These are phyloP conservation scores for Gossypium mustelinum DNA, from an alignment of 345 rosid species.

Conservation along the genomic window DNA sequence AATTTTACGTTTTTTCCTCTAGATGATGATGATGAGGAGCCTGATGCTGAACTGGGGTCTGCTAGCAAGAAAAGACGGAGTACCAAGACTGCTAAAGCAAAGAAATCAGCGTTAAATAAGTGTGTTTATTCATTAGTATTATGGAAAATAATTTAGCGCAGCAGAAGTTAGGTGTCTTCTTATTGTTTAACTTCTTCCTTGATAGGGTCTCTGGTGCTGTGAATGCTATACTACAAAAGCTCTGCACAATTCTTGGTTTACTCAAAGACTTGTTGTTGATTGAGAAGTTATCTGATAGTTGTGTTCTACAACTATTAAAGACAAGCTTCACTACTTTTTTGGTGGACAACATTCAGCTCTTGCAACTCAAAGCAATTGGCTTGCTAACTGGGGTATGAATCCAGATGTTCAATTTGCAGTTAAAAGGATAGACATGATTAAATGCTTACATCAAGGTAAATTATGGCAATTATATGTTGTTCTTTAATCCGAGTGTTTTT, in stretches of 20 bases:
- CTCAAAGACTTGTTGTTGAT: slow-evolving; percentile 81
- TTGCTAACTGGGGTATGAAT: slow-evolving; percentile 75
- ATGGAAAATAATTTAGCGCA: slow-evolving; percentile 3
- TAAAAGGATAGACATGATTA: slow-evolving; percentile 1
- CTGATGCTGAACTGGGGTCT: slow-evolving; percentile 64
- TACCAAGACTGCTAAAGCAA: slow-evolving; percentile 62
- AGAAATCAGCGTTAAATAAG: slow-evolving; percentile 73
- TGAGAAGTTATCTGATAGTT: slow-evolving; percentile 94
- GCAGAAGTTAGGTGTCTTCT: slow-evolving; percentile 16
- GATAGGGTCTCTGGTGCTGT: slow-evolving; percentile 84
- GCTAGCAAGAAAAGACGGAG: slow-evolving; percentile 73
- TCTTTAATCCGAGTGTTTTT: slow-evolving; percentile 6
- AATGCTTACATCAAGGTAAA: slow-evolving; percentile 1
- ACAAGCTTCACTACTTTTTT: slow-evolving; percentile 80
- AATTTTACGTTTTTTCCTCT: slow-evolving; percentile 20
- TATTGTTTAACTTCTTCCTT: slow-evolving; percentile 26
- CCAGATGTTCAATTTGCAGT: slow-evolving; percentile 11
- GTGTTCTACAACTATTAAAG: slow-evolving; percentile 85
- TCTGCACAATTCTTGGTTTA: slow-evolving; percentile 85
- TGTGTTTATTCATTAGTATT: slow-evolving; percentile 37
- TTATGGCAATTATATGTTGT: neutral
- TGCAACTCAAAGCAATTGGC: slow-evolving; percentile 92
- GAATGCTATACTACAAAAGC: slow-evolving; percentile 77
- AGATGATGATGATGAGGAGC: slow-evolving; percentile 90
- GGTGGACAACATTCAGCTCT: slow-evolving; percentile 93